Conservation (phyloP, 2,329 filamentous ascomycete species). For the Ophiocordyceps camponoti-rufipedis region DNA sequence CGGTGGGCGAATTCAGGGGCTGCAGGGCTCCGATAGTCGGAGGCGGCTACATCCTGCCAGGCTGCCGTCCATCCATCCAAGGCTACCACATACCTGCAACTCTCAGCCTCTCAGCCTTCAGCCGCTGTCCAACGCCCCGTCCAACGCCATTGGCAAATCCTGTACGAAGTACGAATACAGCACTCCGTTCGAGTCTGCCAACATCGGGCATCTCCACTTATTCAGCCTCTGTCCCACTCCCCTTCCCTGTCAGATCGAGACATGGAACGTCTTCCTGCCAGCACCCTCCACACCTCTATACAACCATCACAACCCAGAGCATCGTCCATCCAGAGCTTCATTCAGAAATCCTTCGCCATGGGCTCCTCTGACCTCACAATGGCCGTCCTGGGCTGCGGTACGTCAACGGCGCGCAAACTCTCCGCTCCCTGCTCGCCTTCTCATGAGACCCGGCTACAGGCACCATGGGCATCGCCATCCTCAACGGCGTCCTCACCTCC, state of each 20-base stretch:
- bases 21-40: not conserved
- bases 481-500: slow-evolving; percentile 60
- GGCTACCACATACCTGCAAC: too few relatives aligned
- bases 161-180: too few relatives aligned
- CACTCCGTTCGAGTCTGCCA: too few relatives aligned
- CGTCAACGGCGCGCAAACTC: slow-evolving; percentile 12
- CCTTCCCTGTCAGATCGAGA: too few relatives aligned
- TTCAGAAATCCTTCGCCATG: not conserved
- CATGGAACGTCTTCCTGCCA: too few relatives aligned
- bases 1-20: not conserved
- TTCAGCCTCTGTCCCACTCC: too few relatives aligned
- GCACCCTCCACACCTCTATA: too few relatives aligned
- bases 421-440: not conserved
- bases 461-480: slow-evolving; percentile 72
- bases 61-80: too few relatives aligned
- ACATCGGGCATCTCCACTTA: too few relatives aligned
- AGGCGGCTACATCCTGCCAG: not conserved
- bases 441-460: slow-evolving; percentile 24
- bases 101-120: too few relatives aligned
- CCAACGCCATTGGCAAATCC: too few relatives aligned
- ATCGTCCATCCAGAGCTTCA: not conserved
- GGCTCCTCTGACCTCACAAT: slow-evolving; percentile 40
- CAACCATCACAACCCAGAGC: not conserved
- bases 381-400: slow-evolving; percentile 68
- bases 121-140: too few relatives aligned